These are phyloP conservation scores for Corchorus olitorius DNA, from an alignment of 345 rosid genomes.

Conservation along the genomic window DNA sequence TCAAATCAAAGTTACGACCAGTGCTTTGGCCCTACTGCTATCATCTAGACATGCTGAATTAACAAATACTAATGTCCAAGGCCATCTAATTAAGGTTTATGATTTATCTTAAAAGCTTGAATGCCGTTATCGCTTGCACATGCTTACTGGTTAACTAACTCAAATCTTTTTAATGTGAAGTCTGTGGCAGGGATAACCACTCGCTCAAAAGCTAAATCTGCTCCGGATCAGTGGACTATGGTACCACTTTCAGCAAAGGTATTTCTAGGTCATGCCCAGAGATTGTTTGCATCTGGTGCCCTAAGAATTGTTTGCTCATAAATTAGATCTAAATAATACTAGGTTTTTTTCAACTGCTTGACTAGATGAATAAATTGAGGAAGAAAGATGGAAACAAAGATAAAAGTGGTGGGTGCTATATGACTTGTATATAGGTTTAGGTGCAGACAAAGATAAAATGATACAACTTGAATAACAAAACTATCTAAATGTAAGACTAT, in stretches of 20 bases:
- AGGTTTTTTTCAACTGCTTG: not conserved
- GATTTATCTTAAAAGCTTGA: constrained; percentile 10
- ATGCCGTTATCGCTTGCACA: not conserved
- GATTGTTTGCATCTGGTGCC: not conserved
- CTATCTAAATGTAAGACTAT: not conserved
- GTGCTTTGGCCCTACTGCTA: constrained; percentile 76
- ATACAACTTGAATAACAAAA: not conserved
- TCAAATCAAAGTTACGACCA: constrained; percentile 84
- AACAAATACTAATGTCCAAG: constrained; percentile 74
- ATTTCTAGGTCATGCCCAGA: constrained; percentile 19
- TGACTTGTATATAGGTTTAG: not conserved
- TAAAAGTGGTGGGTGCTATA: not conserved
- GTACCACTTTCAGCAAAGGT: constrained; percentile 83
- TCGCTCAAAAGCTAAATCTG: constrained; percentile 81
- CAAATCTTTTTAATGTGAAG: constrained; percentile 34
- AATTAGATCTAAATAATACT: not conserved
- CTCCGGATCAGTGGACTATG: constrained; percentile 87
- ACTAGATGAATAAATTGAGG: not conserved
- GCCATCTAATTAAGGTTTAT: constrained; percentile 66
- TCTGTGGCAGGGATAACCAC: constrained; percentile 76
- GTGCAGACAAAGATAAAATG: not conserved
- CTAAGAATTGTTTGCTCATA: not conserved
- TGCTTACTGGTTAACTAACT: constrained; percentile 24
- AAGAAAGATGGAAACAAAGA: not conserved
- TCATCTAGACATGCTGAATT: constrained; percentile 77